phyloP scores from a whole-genome alignment of 2,329 filamentous ascomycete species.

The Neoascochyta sp. region DNA sequence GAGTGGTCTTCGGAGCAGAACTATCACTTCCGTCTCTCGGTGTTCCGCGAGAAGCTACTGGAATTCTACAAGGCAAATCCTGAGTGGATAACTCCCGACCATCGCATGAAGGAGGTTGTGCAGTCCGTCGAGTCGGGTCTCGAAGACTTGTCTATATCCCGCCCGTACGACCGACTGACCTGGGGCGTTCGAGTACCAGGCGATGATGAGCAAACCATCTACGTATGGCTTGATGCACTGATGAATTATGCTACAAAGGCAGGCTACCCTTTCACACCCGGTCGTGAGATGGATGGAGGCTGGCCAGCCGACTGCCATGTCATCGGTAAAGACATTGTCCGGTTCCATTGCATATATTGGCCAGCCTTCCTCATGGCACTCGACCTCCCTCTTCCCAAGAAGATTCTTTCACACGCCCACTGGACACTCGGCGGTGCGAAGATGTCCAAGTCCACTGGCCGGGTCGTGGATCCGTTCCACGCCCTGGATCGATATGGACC shows the following conservation, averaged over 20 bases:
- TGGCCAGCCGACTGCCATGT: slow-evolving; percentile 94
- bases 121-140: slow-evolving; percentile 72
- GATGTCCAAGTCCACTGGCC: slow-evolving; percentile 95
- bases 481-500: slow-evolving; percentile 85
- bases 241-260: slow-evolving; percentile 89
- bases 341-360: slow-evolving; percentile 97
- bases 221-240: slow-evolving; percentile 96
- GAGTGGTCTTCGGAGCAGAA: slow-evolving; percentile 93
- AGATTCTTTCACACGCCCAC: slow-evolving; percentile 84
- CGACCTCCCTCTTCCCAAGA: slow-evolving; percentile 71
- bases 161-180: slow-evolving; percentile 69
- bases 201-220: slow-evolving; percentile 84
- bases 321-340: slow-evolving; percentile 92
- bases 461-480: slow-evolving; percentile 91
- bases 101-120: slow-evolving; percentile 74
- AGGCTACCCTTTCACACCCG: slow-evolving; percentile 77
- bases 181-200: slow-evolving; percentile 91
- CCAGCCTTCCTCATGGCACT: slow-evolving; percentile 91
- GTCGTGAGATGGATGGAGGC: slow-evolving; percentile 57
- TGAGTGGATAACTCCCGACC: slow-evolving; percentile 67
- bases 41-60: slow-evolving; percentile 73
- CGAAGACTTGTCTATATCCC: slow-evolving; percentile 83
- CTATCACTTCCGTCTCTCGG: slow-evolving; percentile 89
- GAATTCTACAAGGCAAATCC: slow-evolving; percentile 76
- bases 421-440: slow-evolving; percentile 91